Percentiles rank a stretch among this genome's conserved stretches.
Conservation (phyloP, 1,284 basidiomycete genomes). For the Ceratobasidium sp. region DNA sequence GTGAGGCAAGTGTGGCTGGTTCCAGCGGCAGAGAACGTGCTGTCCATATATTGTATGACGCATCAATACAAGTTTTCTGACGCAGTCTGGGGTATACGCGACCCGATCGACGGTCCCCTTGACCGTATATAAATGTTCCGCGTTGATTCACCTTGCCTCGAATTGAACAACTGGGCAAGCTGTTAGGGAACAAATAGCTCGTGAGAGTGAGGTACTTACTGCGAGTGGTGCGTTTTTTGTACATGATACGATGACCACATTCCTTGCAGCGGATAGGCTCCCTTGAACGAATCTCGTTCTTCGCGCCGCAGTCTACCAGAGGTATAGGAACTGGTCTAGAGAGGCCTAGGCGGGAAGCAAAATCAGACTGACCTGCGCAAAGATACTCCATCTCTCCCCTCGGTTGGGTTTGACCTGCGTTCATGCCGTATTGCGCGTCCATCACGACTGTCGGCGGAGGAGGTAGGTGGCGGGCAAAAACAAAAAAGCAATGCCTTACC, state of each 20-base stretch:
- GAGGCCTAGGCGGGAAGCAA: conserved; percentile 33
- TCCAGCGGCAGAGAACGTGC: conserved; percentile 15
- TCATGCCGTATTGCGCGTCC: conserved; percentile 42
- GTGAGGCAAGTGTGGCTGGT: conserved; percentile 30
- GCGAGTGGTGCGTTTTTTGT: conserved; percentile 96
- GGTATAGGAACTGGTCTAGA: conserved; percentile 39
- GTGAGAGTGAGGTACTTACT: conserved; percentile 72
- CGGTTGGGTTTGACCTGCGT: conserved; percentile 28
- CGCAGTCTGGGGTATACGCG: background rate
- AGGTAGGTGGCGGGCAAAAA: conserved; percentile 35
- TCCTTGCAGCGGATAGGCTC: conserved; percentile 97
- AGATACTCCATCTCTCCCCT: conserved; percentile 84
- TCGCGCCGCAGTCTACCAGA: conserved; percentile 86
- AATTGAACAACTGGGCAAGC: conserved; percentile 79
- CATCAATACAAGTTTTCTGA: conserved; percentile 28
- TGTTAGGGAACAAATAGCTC: conserved; percentile 40
- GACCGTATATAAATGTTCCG: background rate
- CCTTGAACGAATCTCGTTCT: conserved; percentile 92
- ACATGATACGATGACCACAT: conserved; percentile 99
- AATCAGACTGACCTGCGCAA: conserved; percentile 81
- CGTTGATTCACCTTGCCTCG: conserved; percentile 73
- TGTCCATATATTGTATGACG: conserved; percentile 42
- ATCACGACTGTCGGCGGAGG: conserved; percentile 36
- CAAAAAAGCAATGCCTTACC: conserved; percentile 16
- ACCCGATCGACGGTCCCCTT: conserved; percentile 28